Conservation (phyloP, 192 early-diverging fungal genomes). For the Coemansia sp. region DNA sequence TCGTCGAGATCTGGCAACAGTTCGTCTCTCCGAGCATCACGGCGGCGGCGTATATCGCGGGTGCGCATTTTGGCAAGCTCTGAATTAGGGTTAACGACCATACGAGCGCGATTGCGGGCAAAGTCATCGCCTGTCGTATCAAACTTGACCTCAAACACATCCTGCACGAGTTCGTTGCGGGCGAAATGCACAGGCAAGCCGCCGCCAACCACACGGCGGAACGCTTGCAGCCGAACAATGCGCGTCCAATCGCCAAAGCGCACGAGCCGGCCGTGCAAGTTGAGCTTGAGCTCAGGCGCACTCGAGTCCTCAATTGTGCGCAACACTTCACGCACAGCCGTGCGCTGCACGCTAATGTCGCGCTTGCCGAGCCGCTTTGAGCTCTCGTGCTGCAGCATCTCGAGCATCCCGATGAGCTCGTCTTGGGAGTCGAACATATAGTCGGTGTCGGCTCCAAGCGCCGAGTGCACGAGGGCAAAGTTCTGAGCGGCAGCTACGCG, state of each 20-base stretch:
- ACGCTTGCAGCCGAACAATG: slow-evolving; percentile 44
- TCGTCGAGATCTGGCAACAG: too few relatives aligned
- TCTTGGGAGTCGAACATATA: slow-evolving; percentile 61
- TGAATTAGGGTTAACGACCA: slow-evolving; percentile 36
- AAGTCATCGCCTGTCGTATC: not conserved
- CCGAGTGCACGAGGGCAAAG: slow-evolving; percentile 70
- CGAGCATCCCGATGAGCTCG: slow-evolving; percentile 59
- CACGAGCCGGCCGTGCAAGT: slow-evolving; percentile 51
- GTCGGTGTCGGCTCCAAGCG: slow-evolving; percentile 29
- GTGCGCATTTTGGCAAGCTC: slow-evolving; percentile 38
- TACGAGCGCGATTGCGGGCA: slow-evolving; percentile 4
- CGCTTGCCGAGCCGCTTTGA: slow-evolving; percentile 59
- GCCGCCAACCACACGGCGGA: slow-evolving; percentile 24
- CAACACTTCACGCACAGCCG: slow-evolving; percentile 66
- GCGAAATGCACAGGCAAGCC: slow-evolving; percentile 50
- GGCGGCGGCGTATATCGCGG: slow-evolving; percentile 12
- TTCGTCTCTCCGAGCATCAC: slow-evolving; percentile 9
- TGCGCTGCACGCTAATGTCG: slow-evolving; percentile 59
- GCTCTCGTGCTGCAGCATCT: slow-evolving; percentile 59
- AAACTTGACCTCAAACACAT: slow-evolving; percentile 51
- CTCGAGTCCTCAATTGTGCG: slow-evolving; percentile 59
- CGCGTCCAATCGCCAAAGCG: slow-evolving; percentile 60
- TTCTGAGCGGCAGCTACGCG: slow-evolving; percentile 71
- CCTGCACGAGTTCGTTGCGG: slow-evolving; percentile 51
- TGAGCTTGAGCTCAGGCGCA: slow-evolving; percentile 57